These are phyloP conservation scores for Plasmodium adleri DNA, from an alignment of 169 alveolate species.

Conservation along the genomic window DNA sequence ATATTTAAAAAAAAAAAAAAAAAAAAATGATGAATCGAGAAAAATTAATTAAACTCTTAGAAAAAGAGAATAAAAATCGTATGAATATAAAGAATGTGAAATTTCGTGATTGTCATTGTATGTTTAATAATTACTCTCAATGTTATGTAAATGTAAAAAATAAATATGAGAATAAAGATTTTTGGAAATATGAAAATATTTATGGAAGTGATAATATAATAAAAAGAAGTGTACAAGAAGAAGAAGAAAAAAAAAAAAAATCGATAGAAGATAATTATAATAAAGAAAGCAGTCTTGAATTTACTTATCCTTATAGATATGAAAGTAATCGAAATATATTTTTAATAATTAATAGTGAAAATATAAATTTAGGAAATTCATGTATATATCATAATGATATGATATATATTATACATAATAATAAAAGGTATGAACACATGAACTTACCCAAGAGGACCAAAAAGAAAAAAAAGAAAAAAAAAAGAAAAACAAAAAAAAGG, in stretches of 20 bases:
- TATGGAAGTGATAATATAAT: conserved; percentile 65
- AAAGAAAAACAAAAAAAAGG: conserved; percentile 42
- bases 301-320: conserved; percentile 64
- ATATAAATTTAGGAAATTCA: conserved; percentile 31
- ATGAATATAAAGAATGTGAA: conserved; percentile 40
- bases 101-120: conserved; percentile 49
- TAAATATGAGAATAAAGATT: conserved; percentile 14
- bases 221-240: neutral
- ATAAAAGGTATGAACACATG: conserved; percentile 73
- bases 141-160: conserved; percentile 57
- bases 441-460: conserved; percentile 47
- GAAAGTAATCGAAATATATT: conserved; percentile 58
- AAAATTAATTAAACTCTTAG: conserved; percentile 32
- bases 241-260: conserved; percentile 9
- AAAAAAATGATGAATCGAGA: conserved; percentile 23
- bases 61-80: conserved; percentile 56
- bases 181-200: conserved; percentile 61
- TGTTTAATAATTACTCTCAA: conserved; percentile 60
- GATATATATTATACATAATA: conserved; percentile 70
- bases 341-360: conserved; percentile 60
- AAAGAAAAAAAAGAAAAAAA: conserved; percentile 23
- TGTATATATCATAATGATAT: conserved; percentile 60
- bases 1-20: too few species aligned
- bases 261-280: neutral
- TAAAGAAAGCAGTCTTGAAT: conserved; percentile 65